These are phyloP conservation scores for Fusarium veterinarium DNA, from an alignment of 2,329 filamentous ascomycete genomes.

Conservation along the genomic window DNA sequence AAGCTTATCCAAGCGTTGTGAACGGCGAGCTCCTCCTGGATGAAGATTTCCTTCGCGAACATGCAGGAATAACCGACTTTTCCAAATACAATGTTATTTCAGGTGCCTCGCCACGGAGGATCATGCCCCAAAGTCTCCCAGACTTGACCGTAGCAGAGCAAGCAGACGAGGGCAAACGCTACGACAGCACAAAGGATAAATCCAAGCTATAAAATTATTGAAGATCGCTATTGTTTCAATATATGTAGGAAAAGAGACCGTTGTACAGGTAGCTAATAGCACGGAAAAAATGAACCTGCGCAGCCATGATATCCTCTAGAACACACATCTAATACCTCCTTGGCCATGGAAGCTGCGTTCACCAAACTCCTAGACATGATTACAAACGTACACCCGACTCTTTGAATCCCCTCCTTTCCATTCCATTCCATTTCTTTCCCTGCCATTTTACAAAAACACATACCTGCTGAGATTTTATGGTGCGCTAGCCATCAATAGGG, in stretches of 20 bases:
- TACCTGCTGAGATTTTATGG: neutral
- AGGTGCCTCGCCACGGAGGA: constrained; percentile 73
- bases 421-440: neutral
- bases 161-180: constrained; percentile 78
- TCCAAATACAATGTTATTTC: constrained; percentile 76
- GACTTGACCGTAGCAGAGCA: constrained; percentile 80
- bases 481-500: constrained; percentile 19
- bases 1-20: constrained; percentile 67
- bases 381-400: constrained; percentile 36
- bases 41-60: constrained; percentile 80
- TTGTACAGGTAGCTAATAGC: constrained; percentile 35
- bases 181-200: constrained; percentile 69
- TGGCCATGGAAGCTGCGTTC: constrained; percentile 20
- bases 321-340: constrained; percentile 40
- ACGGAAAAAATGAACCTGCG: constrained; percentile 20
- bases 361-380: constrained; percentile 40
- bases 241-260: constrained; percentile 11
- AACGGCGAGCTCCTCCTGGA: constrained; percentile 81
- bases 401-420: constrained; percentile 19
- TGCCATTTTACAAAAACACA: constrained; percentile 14
- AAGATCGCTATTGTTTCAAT: constrained; percentile 16
- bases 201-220: constrained; percentile 53
- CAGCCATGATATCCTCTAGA: constrained; percentile 40
- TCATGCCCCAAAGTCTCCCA: constrained; percentile 80
- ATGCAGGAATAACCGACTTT: constrained; percentile 76